These are phyloP conservation scores for Boechera divaricarpa DNA, from an alignment of 345 rosid species.

Conservation along the genomic window DNA sequence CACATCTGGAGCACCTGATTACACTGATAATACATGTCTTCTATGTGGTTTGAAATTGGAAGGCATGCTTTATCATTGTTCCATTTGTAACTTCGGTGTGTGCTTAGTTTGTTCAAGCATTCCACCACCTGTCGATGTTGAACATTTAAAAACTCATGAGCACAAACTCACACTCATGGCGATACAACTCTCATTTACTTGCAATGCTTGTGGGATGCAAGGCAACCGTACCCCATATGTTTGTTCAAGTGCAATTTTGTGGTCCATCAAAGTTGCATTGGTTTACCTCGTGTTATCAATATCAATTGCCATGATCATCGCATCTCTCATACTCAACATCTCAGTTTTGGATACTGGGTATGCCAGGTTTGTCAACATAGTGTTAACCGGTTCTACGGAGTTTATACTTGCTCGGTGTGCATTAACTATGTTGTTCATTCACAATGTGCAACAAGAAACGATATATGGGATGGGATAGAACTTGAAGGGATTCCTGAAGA, in stretches of 20 bases:
- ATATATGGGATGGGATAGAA: background rate
- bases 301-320: background rate
- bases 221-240: background rate
- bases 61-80: slow-evolving; percentile 6
- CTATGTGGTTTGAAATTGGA: slow-evolving; percentile 1
- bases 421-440: background rate
- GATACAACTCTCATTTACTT: background rate
- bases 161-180: background rate
- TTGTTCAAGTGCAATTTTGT: background rate
- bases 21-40: background rate
- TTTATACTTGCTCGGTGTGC: background rate
- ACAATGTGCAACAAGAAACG: background rate
- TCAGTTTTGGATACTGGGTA: background rate
- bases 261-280: slow-evolving; percentile 9
- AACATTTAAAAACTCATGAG: background rate
- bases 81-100: background rate
- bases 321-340: background rate
- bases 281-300: background rate
- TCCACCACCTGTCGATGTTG: background rate
- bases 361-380: background rate
- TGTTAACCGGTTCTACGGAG: background rate
- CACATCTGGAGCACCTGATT: background rate
- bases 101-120: background rate
- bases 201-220: background rate
- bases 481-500: background rate